Conservation (phyloP, 257 asterid species). For the Nicotiana undulata region DNA sequence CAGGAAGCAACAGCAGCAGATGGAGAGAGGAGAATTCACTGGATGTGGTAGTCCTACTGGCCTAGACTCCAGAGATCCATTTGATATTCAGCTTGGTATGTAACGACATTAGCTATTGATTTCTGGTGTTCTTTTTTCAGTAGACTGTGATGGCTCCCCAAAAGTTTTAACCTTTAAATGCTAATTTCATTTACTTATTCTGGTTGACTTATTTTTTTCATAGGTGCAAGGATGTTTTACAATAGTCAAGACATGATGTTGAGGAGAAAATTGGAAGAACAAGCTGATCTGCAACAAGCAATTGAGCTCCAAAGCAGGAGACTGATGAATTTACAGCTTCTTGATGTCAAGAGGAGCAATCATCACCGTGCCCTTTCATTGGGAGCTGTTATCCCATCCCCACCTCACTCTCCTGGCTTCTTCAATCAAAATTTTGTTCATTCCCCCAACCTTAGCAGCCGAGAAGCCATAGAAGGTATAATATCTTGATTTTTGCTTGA, state of each 20-base stretch:
- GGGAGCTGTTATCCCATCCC: slow-evolving; percentile 39
- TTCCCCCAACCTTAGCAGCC: slow-evolving; percentile 25
- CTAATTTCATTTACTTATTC: background rate
- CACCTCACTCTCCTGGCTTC: slow-evolving; percentile 37
- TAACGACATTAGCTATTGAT: background rate
- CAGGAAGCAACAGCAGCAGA: slow-evolving; percentile 41
- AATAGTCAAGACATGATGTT: slow-evolving; percentile 46
- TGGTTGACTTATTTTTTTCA: background rate
- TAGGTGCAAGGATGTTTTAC: slow-evolving; percentile 49
- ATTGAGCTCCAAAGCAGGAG: slow-evolving; percentile 60
- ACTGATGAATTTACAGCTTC: slow-evolving; percentile 52
- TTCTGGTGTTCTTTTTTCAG: background rate
- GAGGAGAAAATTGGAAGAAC: slow-evolving; percentile 69
- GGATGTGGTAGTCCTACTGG: slow-evolving; percentile 67
- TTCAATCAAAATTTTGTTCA: slow-evolving; percentile 21
- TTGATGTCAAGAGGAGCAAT: slow-evolving; percentile 48
- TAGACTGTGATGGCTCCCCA: background rate
- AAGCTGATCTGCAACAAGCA: slow-evolving; percentile 55
- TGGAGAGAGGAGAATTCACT: slow-evolving; percentile 53
- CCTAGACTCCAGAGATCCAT: slow-evolving; percentile 53
- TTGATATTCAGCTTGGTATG: slow-evolving; percentile 53
- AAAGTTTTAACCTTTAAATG: background rate
- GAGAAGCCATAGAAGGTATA: slow-evolving; percentile 37
- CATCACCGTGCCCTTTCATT: slow-evolving; percentile 54
- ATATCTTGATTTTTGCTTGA: background rate